Evolutionary conservation across 2,329 filamentous ascomycete species (phyloP).

Genomic region (Annulohypoxylon truncatum): DNA sequence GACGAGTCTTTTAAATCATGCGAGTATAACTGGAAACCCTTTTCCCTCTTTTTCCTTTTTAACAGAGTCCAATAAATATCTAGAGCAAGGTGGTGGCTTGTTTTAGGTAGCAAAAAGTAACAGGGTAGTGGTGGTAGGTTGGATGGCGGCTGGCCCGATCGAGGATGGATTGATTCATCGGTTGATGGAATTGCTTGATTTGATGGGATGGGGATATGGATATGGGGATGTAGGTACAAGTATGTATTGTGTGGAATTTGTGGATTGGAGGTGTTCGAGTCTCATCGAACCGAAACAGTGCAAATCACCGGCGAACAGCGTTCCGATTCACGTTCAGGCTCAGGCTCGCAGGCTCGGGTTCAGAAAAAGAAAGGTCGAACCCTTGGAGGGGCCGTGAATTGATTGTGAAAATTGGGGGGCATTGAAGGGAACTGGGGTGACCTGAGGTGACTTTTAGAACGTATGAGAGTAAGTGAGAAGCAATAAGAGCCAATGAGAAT

Average conservation of each 20-base stretch:
- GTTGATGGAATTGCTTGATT: conserved; percentile 22
- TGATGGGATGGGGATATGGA: conserved; percentile 15
- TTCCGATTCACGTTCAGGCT: conserved; percentile 13
- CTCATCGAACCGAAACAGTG: conserved; percentile 20
- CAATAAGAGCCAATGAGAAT: not conserved
- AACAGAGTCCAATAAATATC: conserved; percentile 23
- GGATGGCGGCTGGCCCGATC: conserved; percentile 32
- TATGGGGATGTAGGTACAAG: not conserved
- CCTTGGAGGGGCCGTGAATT: not conserved
- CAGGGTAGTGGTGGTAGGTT: conserved; percentile 17
- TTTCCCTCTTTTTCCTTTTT: conserved; percentile 7
- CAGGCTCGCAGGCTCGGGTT: not conserved
- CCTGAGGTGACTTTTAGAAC: conserved; percentile 2
- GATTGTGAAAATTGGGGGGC: not conserved
- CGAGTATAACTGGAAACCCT: conserved; percentile 18
- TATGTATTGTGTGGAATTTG: not conserved
- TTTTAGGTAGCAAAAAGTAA: conserved; percentile 32
- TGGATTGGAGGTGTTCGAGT: conserved; percentile 4
- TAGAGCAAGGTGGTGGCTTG: conserved; percentile 34
- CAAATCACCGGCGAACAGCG: conserved; percentile 38
- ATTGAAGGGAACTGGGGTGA: not conserved
- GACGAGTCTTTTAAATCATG: conserved; percentile 19
- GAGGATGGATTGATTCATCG: conserved; percentile 34
- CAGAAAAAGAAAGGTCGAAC: not conserved
- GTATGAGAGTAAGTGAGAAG: conserved; percentile 11